Evolutionary conservation across 768 basidiomycete genomes (phyloP), one percentile per base, ranked within the genome.

Genomic region (Strobilomyces echinocephalus): DNA sequence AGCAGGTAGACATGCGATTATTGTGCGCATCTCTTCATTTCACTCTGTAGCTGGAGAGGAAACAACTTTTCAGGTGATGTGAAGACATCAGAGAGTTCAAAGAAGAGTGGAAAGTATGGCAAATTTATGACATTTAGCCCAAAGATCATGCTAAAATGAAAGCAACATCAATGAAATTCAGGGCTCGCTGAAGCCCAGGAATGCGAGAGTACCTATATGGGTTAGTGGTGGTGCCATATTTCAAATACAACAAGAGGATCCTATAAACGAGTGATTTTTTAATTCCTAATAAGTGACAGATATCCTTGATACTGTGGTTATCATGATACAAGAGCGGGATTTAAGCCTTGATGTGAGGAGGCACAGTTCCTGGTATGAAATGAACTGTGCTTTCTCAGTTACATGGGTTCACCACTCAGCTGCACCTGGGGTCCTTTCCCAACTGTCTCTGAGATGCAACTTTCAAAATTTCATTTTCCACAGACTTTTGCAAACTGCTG

Each of bases 51-150:
- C 61, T 16, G 40, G 11, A 11, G n/a, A 20, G 3, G 56, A 60
- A n/a, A 62, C 35, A 5, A 49, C 9, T 20, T 65, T 65, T 16
- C n/a, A 10, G 5, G 30, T 66, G 30, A 61, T 14, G 5, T 11
- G 8, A 43, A 61, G 36, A 20, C 6, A 28, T 7, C 40, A 42
- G 14, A 52, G 43, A 5, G 20, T 20, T 21, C 6, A 0, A 21
- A 45, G 26, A 16, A 52, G 50, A 18, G 7, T 51, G 1, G 49
- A n/a, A n/a, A 50, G 10, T 3, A 20, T 41, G 14, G 11, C 10
- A 12, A 20, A 46, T 14, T 20, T 44, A 11, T 2, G 12, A 33
- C 54, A 33, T 4, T 53, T n/a, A n/a, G 18, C 30, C 54, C 30
- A 18, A 14, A 20, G 30, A n/a, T n/a, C n/a, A n/a, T n/a, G n/a